phyloP scores from a whole-genome alignment of 805 yeast genomes.

The Brettanomyces anomalus region DNA sequence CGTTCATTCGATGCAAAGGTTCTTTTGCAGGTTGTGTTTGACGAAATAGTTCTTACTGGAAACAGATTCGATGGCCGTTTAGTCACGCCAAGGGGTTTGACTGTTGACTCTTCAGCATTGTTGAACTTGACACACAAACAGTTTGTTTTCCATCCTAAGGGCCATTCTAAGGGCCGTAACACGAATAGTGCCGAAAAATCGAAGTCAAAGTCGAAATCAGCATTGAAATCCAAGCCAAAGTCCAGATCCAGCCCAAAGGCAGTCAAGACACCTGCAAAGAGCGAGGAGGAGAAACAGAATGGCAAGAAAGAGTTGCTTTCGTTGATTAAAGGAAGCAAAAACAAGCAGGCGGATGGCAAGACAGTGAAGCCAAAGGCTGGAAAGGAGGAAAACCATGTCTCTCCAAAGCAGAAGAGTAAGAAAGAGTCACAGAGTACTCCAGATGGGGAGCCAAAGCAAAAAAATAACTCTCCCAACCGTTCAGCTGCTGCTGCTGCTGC shows the following conservation, averaged over 20 bases:
- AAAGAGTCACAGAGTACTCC: not conserved
- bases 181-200: conserved; percentile 13
- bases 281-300: conserved; percentile 2
- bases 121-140: conserved; percentile 71
- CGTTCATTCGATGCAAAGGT: conserved; percentile 49
- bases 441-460: conserved; percentile 3
- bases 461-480: not conserved
- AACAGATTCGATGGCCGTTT: conserved; percentile 72
- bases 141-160: conserved; percentile 61
- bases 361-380: conserved; percentile 4
- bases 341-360: conserved; percentile 1
- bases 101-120: conserved; percentile 72
- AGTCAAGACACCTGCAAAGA: not conserved
- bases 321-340: conserved; percentile 29
- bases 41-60: conserved; percentile 74
- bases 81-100: conserved; percentile 70
- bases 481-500: conserved; percentile 10
- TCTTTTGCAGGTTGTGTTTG: conserved; percentile 74
- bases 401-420: not conserved
- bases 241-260: too few species aligned
- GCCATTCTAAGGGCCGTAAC: conserved; percentile 13
- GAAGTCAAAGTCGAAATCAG: conserved; percentile 3
- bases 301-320: conserved; percentile 31
- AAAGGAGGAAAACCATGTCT: not conserved
- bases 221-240: conserved; percentile 3